Evolutionary conservation across 306 rosid species (phyloP), one percentile per base, ranked within the genome.

Genomic region (Medicago arabica): DNA sequence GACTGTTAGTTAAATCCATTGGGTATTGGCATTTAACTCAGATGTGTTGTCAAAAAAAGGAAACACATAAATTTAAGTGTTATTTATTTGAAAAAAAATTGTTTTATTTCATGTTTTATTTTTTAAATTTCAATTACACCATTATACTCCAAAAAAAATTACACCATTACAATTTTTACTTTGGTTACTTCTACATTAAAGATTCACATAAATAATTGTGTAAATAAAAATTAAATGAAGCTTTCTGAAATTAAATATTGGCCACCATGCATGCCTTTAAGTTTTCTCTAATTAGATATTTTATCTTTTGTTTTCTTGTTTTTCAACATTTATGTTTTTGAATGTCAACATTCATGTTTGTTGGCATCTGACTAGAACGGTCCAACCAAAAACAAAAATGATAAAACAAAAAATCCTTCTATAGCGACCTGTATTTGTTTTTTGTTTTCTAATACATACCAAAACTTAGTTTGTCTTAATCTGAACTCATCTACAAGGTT

Each of bases 401-500:
- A 15, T 4, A 8, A 43, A 40, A 59, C 7, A 13, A 25, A 9
- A 25, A 0, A 28, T 28, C 21, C 14, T 59, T 36, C 13, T 34
- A 49, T 9, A 78, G 47, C 51, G 40, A 77, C 81, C 0, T 67
- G 8, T 9, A 7, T 28, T 28, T 28, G 31, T 28, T 28, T 28
- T 28, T 25, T 39, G 57, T 69, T 67, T 58, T 59, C 71, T 15
- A 47, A 69, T 9, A 60, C 36, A 46, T 25, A 6, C 15, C 12
- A 60, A 23, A 16, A 39, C 13, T 15, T 18, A 3, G 40, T 60
- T 34, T 78, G 28, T 69, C 28, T 64, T 31, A 6, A 47, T 57
- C 16, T 69, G 68, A 61, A 61, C 17, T 60, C 36, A 23, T 59
- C 77, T 41, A 15, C 69, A 43, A 58, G 59, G 17, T 73, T 59